A percentile compares a stretch with the other conserved stretches of the same genome.
phyloP scores from a whole-genome alignment of 306 rosid species.

The Lithocarpus polystachyus region DNA sequence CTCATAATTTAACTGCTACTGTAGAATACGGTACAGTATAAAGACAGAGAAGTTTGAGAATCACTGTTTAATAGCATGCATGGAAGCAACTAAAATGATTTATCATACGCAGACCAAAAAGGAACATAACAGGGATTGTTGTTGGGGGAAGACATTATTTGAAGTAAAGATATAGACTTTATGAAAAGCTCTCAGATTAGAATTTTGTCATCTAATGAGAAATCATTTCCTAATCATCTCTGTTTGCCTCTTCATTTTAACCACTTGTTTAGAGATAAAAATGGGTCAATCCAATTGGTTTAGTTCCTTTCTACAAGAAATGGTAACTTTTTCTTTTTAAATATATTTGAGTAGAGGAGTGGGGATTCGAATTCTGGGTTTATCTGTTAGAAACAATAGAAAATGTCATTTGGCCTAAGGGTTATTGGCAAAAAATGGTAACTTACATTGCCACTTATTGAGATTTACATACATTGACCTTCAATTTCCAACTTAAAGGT shows the following conservation, averaged over 20 bases:
- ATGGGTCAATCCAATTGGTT: background rate
- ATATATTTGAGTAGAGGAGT: too few relatives aligned
- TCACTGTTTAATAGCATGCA: background rate
- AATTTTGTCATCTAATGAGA: background rate
- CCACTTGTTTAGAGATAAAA: background rate
- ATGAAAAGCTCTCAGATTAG: background rate
- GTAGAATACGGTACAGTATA: too few relatives aligned
- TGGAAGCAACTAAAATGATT: background rate
- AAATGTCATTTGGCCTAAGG: too few relatives aligned
- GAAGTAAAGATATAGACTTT: background rate
- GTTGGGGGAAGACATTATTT: background rate
- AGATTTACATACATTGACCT: too few relatives aligned
- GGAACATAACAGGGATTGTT: background rate
- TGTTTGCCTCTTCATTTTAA: background rate
- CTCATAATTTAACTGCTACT: background rate
- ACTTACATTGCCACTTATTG: too few relatives aligned
- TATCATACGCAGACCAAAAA: background rate
- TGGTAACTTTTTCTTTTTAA: too few relatives aligned
- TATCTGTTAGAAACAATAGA: too few relatives aligned
- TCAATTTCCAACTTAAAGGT: too few relatives aligned
- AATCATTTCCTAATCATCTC: slow-evolving; percentile 2
- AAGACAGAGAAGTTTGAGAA: background rate
- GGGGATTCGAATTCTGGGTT: too few relatives aligned
- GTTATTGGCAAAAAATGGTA: too few relatives aligned
- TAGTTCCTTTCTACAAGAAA: too few relatives aligned